Evolutionary conservation across 148 eudicot genomes (phyloP).

Genomic region (Hydrangea macrophylla): DNA sequence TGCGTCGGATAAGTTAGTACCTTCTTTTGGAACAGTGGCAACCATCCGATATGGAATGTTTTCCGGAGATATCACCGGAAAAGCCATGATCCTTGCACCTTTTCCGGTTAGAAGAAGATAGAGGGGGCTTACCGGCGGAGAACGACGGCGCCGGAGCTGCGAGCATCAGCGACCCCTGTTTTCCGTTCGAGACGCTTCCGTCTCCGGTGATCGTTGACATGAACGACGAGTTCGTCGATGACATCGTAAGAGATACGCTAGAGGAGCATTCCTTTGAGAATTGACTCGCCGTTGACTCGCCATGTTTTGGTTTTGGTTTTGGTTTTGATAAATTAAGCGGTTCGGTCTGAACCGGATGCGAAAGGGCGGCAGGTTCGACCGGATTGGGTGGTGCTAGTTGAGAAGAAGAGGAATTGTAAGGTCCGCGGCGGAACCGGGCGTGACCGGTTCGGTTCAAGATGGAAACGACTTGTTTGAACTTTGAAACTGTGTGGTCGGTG

Average conservation of each 20-base stretch:
- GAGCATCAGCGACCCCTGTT: slow-evolving; percentile 21
- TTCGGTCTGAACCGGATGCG: neutral
- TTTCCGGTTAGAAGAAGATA: slow-evolving; percentile 31
- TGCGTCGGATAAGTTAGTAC: too few relatives aligned
- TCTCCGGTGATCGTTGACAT: slow-evolving; percentile 49
- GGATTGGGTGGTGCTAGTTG: too few relatives aligned
- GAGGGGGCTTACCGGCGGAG: slow-evolving; percentile 45
- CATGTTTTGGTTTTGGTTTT: too few relatives aligned
- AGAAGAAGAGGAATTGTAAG: slow-evolving; percentile 6
- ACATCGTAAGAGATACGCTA: slow-evolving; percentile 21
- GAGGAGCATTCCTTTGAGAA: too few relatives aligned
- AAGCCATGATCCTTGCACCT: slow-evolving; percentile 35
- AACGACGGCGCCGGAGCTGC: slow-evolving; percentile 16
- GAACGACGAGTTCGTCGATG: slow-evolving; percentile 37
- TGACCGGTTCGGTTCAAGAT: slow-evolving; percentile 61
- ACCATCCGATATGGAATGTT: slow-evolving; percentile 19
- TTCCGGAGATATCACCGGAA: slow-evolving; percentile 28
- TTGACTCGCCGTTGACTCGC: too few relatives aligned
- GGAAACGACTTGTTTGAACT: slow-evolving; percentile 40
- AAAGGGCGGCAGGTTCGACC: too few relatives aligned
- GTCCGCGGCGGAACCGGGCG: slow-evolving; percentile 74
- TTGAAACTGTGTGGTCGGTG: slow-evolving; percentile 43
- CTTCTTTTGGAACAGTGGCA: slow-evolving; percentile 55
- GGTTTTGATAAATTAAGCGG: too few relatives aligned
- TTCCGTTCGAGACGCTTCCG: slow-evolving; percentile 56